Percentiles rank a stretch among this genome's conserved stretches.
These are phyloP conservation scores for Phycomyces nitens DNA, from an alignment of 192 early-diverging fungal species.

Conservation along the genomic window DNA sequence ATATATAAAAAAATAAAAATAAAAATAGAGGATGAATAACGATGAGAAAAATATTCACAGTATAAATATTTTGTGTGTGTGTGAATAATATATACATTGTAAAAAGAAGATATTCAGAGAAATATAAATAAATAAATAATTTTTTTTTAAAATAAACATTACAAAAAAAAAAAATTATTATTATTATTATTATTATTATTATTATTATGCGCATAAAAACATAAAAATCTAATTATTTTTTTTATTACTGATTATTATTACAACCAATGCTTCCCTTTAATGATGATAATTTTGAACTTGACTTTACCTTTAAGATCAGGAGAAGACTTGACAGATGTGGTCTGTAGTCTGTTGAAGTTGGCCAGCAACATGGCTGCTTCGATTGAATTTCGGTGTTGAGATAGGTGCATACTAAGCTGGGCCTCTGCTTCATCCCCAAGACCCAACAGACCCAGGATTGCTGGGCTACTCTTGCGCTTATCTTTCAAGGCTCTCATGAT, in stretches of 20 bases:
- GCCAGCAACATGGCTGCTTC: conserved; percentile 38
- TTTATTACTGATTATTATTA: no score
- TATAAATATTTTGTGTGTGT: no score
- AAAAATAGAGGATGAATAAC: neutral
- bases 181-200: no score
- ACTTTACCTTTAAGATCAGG: conserved; percentile 16
- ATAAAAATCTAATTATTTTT: no score
- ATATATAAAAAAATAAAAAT: neutral
- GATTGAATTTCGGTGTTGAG: conserved; percentile 36
- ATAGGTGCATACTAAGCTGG: conserved; percentile 26
- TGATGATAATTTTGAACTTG: no score
- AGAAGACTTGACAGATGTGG: conserved; percentile 5
- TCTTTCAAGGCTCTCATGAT: conserved; percentile 25
- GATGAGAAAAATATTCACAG: neutral
- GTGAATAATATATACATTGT: no score
- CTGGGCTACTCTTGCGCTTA: conserved; percentile 38
- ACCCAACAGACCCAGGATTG: conserved; percentile 25
- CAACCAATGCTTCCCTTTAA: no score
- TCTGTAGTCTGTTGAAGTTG: conserved; percentile 25
- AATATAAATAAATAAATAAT: conserved; percentile 7
- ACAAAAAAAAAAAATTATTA: neutral
- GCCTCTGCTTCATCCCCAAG: conserved; percentile 5
- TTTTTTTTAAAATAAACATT: conserved; percentile 7
- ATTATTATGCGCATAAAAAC: conserved; percentile 22
- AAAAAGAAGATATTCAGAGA: neutral